Conservation (phyloP, 169 alveolate genomes). For the Cryptosporidium muris region DNA sequence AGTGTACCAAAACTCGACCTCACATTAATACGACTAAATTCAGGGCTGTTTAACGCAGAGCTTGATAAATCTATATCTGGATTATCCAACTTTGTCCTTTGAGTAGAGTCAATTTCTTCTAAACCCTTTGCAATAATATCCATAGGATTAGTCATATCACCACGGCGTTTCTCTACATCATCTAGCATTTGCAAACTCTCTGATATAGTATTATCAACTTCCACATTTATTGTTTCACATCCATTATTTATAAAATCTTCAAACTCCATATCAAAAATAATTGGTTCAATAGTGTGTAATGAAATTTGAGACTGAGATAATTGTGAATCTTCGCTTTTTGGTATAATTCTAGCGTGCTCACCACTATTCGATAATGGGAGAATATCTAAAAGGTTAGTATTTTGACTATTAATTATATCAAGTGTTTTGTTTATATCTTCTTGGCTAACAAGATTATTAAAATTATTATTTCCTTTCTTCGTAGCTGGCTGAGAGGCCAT, state of each 20-base stretch:
- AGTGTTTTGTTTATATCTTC: conserved; percentile 48
- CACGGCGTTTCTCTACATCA: conserved; percentile 56
- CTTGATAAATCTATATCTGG: no score
- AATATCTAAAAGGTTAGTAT: conserved; percentile 18
- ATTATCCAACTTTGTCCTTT: not conserved
- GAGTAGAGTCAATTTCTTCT: conserved; percentile 22
- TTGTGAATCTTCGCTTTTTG: not conserved
- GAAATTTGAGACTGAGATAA: not conserved
- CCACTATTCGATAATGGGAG: conserved; percentile 25
- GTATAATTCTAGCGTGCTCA: not conserved
- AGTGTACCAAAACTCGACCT: no score
- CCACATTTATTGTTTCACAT: conserved; percentile 10
- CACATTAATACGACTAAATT: no score
- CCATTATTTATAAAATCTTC: conserved; percentile 45
- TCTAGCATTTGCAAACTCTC: conserved; percentile 9
- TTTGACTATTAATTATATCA: conserved; percentile 16
- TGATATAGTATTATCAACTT: conserved; percentile 16
- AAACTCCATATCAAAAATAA: conserved; percentile 50
- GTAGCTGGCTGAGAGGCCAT: not conserved
- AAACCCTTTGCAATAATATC: conserved; percentile 47
- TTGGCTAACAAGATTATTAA: conserved; percentile 12
- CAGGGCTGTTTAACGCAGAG: no score
- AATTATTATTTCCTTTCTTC: not conserved
- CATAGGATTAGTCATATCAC: conserved; percentile 12
- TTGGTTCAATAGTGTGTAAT: not conserved